Evolutionary conservation across 306 rosid genomes (phyloP).

Genomic region (Alnus glutinosa): DNA sequence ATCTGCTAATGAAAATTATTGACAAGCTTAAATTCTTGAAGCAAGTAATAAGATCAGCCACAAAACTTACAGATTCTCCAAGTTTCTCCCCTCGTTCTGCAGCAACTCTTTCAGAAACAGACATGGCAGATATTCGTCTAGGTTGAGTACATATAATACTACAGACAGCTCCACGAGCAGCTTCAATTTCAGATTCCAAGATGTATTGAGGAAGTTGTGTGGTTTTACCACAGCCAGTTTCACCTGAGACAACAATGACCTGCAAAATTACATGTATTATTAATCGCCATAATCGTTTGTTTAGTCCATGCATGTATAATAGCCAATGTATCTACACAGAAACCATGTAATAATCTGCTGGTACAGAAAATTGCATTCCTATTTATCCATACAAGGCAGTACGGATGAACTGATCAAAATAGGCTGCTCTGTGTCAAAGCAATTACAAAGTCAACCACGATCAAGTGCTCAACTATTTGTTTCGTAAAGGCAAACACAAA

Average conservation of each 20-base stretch:
- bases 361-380: background rate
- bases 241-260: slow-evolving; percentile 87
- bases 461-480: no score
- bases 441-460: background rate
- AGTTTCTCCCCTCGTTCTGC: slow-evolving; percentile 90
- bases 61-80: slow-evolving; percentile 90
- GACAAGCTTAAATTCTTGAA: background rate
- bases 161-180: slow-evolving; percentile 73
- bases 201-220: slow-evolving; percentile 97
- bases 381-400: background rate
- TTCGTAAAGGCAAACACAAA: no score
- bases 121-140: slow-evolving; percentile 92
- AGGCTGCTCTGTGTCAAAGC: background rate
- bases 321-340: background rate
- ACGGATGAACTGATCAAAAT: background rate
- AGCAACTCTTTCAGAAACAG: slow-evolving; percentile 98
- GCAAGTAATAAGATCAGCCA: background rate
- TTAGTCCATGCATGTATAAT: slow-evolving; percentile 2
- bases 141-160: slow-evolving; percentile 94
- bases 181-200: slow-evolving; percentile 85
- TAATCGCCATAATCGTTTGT: background rate
- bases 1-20: background rate
- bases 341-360: background rate
- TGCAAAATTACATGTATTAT: slow-evolving; percentile 31
- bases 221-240: slow-evolving; percentile 99